Percentiles rank a stretch among this genome's conserved stretches.
Evolutionary conservation across 495 filamentous ascomycete genomes (phyloP).

Genomic region (Aspergillus homomorphus): DNA sequence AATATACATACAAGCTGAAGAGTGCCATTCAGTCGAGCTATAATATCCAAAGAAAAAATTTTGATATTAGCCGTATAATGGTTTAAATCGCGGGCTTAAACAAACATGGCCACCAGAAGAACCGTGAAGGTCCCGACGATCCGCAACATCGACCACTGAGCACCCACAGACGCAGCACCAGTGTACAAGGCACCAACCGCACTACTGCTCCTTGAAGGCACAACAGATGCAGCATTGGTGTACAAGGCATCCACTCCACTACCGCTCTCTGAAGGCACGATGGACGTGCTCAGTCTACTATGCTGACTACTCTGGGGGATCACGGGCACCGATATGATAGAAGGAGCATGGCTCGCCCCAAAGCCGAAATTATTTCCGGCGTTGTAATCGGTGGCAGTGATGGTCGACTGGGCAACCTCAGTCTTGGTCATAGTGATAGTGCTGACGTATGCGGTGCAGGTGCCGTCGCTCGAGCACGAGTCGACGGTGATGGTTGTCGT

Average conservation of each 20-base stretch:
- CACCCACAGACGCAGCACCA: background rate
- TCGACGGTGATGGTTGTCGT: conserved; percentile 1
- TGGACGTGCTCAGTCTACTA: background rate
- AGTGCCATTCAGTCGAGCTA: no score
- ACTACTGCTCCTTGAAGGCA: no score
- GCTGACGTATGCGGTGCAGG: conserved; percentile 1
- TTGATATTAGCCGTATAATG: no score
- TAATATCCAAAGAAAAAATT: no score
- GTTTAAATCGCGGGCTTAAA: no score
- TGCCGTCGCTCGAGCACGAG: background rate
- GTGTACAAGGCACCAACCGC: background rate
- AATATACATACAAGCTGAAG: no score
- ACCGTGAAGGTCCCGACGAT: background rate
- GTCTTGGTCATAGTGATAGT: background rate
- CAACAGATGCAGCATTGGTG: background rate
- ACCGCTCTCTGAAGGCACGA: background rate
- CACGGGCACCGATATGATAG: background rate
- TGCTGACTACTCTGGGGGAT: background rate
- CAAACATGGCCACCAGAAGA: background rate
- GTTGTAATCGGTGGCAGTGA: background rate
- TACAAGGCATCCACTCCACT: background rate
- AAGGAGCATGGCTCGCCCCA: background rate
- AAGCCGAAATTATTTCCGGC: background rate
- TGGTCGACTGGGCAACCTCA: background rate
- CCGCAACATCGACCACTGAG: background rate